phyloP scores from a whole-genome alignment of 2,329 filamentous ascomycete species.

The Epichloe coenophiala region DNA sequence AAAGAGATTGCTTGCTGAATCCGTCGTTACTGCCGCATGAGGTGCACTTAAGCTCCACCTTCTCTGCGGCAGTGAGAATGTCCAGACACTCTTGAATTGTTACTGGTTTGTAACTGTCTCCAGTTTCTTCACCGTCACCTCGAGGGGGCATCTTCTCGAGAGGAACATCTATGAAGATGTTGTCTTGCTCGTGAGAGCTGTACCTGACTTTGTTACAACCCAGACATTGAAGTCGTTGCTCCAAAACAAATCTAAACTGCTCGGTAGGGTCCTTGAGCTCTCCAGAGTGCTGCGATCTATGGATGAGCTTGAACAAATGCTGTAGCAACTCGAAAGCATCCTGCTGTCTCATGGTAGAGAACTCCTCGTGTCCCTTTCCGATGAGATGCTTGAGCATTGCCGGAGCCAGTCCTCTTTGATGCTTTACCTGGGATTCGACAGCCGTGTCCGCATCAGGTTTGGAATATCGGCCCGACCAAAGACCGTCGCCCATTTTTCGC shows the following conservation, averaged over 20 bases:
- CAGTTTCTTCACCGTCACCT: constrained; percentile 28
- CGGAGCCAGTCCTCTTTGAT: constrained; percentile 63
- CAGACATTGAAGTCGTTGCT: constrained; percentile 86
- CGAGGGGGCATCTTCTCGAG: constrained; percentile 41
- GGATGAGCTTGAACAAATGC: constrained; percentile 86
- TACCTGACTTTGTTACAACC: constrained; percentile 82
- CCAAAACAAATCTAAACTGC: constrained; percentile 74
- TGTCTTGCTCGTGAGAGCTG: constrained; percentile 80
- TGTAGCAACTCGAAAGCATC: constrained; percentile 91
- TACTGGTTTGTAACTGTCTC: constrained; percentile 39
- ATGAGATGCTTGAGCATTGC: constrained; percentile 94
- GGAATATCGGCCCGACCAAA: constrained; percentile 86
- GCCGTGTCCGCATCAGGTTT: constrained; percentile 58
- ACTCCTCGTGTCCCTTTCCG: constrained; percentile 80
- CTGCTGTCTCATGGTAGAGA: constrained; percentile 96
- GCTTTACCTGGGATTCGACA: constrained; percentile 40
- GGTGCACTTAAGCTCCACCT: constrained; percentile 74
- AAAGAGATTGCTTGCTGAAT: constrained; percentile 70
- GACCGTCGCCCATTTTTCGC: constrained; percentile 78
- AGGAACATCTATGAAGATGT: constrained; percentile 77
- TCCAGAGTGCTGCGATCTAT: constrained; percentile 55
- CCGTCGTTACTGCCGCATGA: constrained; percentile 70
- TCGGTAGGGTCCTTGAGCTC: constrained; percentile 60
- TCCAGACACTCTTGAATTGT: constrained; percentile 77
- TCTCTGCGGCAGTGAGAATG: constrained; percentile 66